Evolutionary conservation across 345 rosid genomes (phyloP).

Genomic region (Corchorus olitorius): DNA sequence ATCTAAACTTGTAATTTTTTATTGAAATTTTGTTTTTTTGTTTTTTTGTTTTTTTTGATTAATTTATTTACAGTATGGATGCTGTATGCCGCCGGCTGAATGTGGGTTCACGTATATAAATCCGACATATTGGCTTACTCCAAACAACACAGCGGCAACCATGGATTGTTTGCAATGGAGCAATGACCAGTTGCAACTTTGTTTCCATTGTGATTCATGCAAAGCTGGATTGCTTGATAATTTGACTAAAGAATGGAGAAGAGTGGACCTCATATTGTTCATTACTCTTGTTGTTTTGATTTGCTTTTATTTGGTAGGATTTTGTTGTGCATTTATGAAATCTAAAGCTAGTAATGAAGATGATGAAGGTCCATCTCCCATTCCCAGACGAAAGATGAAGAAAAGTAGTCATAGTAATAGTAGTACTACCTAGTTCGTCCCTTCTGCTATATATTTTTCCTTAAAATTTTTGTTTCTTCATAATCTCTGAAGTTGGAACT

Average conservation of each 20-base stretch:
- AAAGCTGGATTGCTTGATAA: constrained; percentile 23
- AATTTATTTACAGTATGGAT: constrained; percentile 51
- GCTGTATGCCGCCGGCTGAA: constrained; percentile 71
- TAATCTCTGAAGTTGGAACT: too few relatives aligned
- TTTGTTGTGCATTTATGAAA: constrained; percentile 57
- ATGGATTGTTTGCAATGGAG: constrained; percentile 27
- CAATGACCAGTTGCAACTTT: constrained; percentile 22
- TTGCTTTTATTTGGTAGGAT: constrained; percentile 9
- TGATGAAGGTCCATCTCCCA: background rate
- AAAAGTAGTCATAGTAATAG: too few relatives aligned
- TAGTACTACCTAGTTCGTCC: too few relatives aligned
- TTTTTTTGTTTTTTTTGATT: background rate
- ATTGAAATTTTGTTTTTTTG: background rate
- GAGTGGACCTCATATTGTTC: constrained; percentile 18
- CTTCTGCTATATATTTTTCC: too few relatives aligned
- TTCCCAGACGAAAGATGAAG: too few relatives aligned
- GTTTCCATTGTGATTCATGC: constrained; percentile 25
- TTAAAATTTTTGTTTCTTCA: too few relatives aligned
- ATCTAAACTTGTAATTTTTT: background rate
- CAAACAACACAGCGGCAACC: constrained; percentile 47
- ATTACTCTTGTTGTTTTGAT: constrained; percentile 20
- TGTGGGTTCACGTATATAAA: constrained; percentile 71
- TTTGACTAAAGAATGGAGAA: constrained; percentile 24
- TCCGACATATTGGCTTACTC: constrained; percentile 77
- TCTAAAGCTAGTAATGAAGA: too few relatives aligned